Conservation (phyloP, 2,329 filamentous ascomycete genomes). For the Sporothrix globosa region DNA sequence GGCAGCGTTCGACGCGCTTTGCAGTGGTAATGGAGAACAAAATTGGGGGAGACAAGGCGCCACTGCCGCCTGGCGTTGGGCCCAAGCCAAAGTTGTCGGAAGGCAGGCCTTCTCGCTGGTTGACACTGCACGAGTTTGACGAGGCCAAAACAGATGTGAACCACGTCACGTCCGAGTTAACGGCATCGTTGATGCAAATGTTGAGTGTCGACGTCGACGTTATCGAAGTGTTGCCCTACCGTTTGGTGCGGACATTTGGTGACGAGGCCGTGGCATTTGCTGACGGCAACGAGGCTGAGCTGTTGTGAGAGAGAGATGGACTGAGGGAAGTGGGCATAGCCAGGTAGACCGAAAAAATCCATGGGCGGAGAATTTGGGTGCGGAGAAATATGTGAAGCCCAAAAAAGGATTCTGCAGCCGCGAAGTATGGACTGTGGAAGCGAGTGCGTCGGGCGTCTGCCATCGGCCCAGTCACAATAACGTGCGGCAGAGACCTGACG, state of each 20-base stretch:
- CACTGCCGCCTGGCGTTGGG: no score
- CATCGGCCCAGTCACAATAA: background rate
- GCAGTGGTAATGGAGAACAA: slow-evolving; percentile 26
- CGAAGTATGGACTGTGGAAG: background rate
- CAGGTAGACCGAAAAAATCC: no score
- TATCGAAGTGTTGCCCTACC: background rate
- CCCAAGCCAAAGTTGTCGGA: background rate
- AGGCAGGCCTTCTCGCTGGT: background rate
- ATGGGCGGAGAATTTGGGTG: no score
- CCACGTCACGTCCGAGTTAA: background rate
- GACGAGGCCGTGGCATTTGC: background rate
- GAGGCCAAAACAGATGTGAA: no score
- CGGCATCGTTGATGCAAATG: background rate
- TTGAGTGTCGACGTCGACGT: background rate
- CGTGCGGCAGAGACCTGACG: background rate
- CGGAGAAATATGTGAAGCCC: no score
- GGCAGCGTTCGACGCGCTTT: slow-evolving; percentile 36
- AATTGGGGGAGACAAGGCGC: slow-evolving; percentile 23
- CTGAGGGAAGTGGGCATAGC: no score
- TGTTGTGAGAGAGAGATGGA: background rate
- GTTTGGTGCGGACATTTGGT: background rate
- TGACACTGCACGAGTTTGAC: slow-evolving; percentile 19
- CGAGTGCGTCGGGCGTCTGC: background rate
- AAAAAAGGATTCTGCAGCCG: no score
- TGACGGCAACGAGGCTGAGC: background rate